A percentile compares a stretch with the other conserved stretches of the same genome.
Evolutionary conservation across 176 grass and related monocot genomes (phyloP).

Genomic region (Carex cristatella): DNA sequence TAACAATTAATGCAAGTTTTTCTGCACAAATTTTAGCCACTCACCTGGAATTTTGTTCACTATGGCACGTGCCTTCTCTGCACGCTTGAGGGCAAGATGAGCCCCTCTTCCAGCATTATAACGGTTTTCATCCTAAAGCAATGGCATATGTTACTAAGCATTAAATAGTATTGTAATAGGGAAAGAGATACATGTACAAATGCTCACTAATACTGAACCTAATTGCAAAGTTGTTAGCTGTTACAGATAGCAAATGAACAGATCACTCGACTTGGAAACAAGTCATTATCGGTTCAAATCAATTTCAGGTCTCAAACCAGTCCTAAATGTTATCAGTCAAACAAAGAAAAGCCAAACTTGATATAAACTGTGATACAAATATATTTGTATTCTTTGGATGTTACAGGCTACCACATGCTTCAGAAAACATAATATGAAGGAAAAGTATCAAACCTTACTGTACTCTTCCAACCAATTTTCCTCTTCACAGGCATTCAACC

Average conservation of each 20-base stretch:
- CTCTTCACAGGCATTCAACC: constrained; percentile 71
- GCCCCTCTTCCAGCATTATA: constrained; percentile 85
- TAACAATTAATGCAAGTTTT: neutral
- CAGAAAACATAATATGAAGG: neutral
- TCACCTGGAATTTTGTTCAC: constrained; percentile 90
- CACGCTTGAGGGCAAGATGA: constrained; percentile 81
- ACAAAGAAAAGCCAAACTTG: neutral
- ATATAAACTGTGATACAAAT: neutral
- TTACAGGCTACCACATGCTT: neutral
- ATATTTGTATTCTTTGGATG: neutral
- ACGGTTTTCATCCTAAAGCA: constrained; percentile 70
- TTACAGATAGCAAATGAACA: neutral
- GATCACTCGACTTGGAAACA: neutral
- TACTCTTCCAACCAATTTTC: constrained; percentile 95
- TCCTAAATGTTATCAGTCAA: neutral
- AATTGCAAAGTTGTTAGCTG: neutral
- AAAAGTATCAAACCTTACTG: constrained; percentile 57
- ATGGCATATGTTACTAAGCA: neutral
- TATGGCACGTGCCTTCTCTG: constrained; percentile 74
- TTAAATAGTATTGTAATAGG: neutral
- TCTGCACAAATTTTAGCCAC: neutral
- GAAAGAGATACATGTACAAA: neutral
- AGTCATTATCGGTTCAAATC: neutral
- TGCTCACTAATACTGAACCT: neutral
- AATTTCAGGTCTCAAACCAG: neutral